Evolutionary conservation across 139 green algal genomes (phyloP).

Genomic region (Diplosphaera chodatii): DNA sequence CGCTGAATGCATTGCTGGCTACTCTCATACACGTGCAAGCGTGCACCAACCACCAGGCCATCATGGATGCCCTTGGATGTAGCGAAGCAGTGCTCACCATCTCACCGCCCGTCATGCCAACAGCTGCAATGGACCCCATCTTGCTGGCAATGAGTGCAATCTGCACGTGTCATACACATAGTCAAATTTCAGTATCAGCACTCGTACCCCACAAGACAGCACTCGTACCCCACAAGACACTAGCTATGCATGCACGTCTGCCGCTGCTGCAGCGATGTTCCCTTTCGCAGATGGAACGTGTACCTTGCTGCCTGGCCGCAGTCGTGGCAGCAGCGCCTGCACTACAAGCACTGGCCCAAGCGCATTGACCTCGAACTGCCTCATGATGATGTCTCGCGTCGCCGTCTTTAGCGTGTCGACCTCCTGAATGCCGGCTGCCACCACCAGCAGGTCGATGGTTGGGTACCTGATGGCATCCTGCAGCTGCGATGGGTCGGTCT

Average conservation of each 20-base stretch:
- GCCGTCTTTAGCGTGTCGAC: slow-evolving; percentile 27
- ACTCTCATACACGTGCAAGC: no score
- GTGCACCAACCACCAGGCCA: no score
- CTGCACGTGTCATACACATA: slow-evolving; percentile 1
- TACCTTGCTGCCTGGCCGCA: slow-evolving; percentile 29
- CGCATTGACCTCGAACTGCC: slow-evolving; percentile 49
- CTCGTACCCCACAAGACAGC: no score
- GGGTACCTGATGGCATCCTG: background rate
- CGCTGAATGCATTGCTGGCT: no score
- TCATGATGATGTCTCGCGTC: slow-evolving; percentile 12
- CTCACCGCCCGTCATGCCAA: slow-evolving; percentile 12
- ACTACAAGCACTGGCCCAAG: slow-evolving; percentile 41
- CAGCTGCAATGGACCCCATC: slow-evolving; percentile 39
- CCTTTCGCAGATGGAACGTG: background rate
- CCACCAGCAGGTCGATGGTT: slow-evolving; percentile 33
- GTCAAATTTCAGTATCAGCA: background rate
- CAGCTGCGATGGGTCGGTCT: background rate
- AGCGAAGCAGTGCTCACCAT: slow-evolving; percentile 14
- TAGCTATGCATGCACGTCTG: no score
- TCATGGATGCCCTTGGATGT: no score
- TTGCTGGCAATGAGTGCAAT: slow-evolving; percentile 38
- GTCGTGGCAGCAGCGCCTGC: slow-evolving; percentile 16
- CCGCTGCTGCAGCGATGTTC: no score
- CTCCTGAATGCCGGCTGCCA: slow-evolving; percentile 38
- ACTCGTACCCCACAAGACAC: no score